phyloP scores from a whole-genome alignment of 441 rosid species.

The Sinapis alba region DNA sequence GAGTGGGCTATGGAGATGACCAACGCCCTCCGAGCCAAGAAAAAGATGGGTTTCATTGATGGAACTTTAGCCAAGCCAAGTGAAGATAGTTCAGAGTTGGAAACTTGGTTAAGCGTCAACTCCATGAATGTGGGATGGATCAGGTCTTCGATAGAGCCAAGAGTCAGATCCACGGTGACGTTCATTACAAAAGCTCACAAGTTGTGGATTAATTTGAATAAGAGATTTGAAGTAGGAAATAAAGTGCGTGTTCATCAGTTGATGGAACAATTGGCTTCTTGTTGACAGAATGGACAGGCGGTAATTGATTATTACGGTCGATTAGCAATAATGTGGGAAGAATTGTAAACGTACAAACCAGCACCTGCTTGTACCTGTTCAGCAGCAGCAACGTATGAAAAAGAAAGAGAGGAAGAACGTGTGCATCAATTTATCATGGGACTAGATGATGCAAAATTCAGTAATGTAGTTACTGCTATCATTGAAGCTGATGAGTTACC shows the following conservation, averaged over 20 bases:
- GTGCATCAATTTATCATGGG: background rate
- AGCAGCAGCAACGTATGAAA: background rate
- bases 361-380: background rate
- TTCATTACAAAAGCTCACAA: background rate
- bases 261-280: background rate
- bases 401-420: background rate
- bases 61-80: background rate
- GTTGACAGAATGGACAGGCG: background rate
- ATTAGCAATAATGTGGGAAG: background rate
- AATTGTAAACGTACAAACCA: background rate
- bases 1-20: background rate
- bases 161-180: background rate
- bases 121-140: background rate
- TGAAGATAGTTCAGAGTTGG: background rate
- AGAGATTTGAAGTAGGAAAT: background rate
- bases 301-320: background rate
- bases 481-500: background rate
- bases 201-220: background rate
- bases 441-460: background rate
- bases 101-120: background rate
- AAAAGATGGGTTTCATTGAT: background rate
- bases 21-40: background rate
- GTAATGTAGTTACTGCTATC: background rate
- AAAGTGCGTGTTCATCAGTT: background rate
- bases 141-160: background rate